phyloP scores from a whole-genome alignment of 345 rosid species.

The Jatropha curcas region DNA sequence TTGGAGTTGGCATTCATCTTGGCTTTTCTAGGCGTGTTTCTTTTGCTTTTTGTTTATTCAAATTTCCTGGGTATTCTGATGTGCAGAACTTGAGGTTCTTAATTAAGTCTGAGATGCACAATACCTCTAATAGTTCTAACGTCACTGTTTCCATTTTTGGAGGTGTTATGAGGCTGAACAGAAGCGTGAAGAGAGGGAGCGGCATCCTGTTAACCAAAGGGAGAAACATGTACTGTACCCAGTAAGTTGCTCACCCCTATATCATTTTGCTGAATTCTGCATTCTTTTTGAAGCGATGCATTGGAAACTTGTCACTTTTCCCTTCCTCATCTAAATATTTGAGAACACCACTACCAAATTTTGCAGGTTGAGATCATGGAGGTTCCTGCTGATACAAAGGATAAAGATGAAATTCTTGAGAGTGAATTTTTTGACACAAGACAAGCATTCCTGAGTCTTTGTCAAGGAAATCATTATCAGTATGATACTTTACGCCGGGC shows the following conservation, averaged over 20 bases:
- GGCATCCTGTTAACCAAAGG: slow-evolving; percentile 77
- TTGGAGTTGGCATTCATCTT: neutral
- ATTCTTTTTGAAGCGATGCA: slow-evolving; percentile 10
- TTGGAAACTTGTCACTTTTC: too few species aligned
- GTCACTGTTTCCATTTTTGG: slow-evolving; percentile 25
- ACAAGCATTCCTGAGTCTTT: slow-evolving; percentile 96
- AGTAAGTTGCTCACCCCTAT: slow-evolving; percentile 49
- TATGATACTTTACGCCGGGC: slow-evolving; percentile 98
- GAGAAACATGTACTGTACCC: slow-evolving; percentile 69
- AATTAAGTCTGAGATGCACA: too few species aligned
- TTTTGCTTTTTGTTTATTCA: neutral
- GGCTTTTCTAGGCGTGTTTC: neutral
- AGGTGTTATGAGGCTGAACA: slow-evolving; percentile 91
- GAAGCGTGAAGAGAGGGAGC: slow-evolving; percentile 82
- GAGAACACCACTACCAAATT: slow-evolving; percentile 15
- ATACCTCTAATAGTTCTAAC: slow-evolving; percentile 11
- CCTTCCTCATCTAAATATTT: slow-evolving; percentile 12
- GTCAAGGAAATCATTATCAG: slow-evolving; percentile 99
- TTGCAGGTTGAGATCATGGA: slow-evolving; percentile 69
- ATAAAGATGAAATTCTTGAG: slow-evolving; percentile 95
- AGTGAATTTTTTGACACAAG: slow-evolving; percentile 97
- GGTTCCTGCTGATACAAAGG: slow-evolving; percentile 79
- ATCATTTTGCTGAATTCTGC: neutral
- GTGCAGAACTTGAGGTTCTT: too few species aligned
- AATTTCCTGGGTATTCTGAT: neutral